A percentile compares a stretch with the other conserved stretches of the same genome.
Conservation (phyloP, 768 basidiomycete species). For the Kwoniella botswanensis region DNA sequence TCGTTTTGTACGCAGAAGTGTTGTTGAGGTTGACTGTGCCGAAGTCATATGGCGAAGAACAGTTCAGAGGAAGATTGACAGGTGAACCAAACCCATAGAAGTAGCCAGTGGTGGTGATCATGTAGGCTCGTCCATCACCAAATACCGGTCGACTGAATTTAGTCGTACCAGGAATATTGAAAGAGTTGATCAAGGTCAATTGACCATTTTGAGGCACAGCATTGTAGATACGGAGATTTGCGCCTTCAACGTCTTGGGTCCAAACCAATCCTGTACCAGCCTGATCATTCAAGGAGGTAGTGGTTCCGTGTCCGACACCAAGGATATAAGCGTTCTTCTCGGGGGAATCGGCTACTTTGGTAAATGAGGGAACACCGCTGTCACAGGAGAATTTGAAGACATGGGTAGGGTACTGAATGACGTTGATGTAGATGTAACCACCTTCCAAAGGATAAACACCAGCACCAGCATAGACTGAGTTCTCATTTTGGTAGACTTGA, state of each 20-base stretch:
- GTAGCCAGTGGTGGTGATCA: constrained; percentile 15
- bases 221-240: constrained; percentile 24
- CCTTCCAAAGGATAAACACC: constrained; percentile 26
- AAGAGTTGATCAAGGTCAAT: constrained; percentile 25
- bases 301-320: constrained; percentile 22
- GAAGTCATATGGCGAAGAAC: constrained; percentile 19
- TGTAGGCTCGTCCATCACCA: constrained; percentile 24
- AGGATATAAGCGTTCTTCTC: constrained; percentile 30
- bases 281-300: constrained; percentile 22
- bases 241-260: constrained; percentile 18
- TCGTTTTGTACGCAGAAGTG: constrained; percentile 14
- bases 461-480: constrained; percentile 25
- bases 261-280: constrained; percentile 24
- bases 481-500: constrained; percentile 26
- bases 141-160: constrained; percentile 25
- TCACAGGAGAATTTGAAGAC: constrained; percentile 30
- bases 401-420: constrained; percentile 26
- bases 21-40: constrained; percentile 23
- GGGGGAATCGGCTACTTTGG: constrained; percentile 25
- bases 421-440: constrained; percentile 27
- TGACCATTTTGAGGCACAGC: constrained; percentile 21
- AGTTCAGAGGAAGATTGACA: constrained; percentile 26
- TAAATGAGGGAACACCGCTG: constrained; percentile 23
- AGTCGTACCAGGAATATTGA: constrained; percentile 21
- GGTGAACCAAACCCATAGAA: constrained; percentile 28